Evolutionary conservation across 2,329 filamentous ascomycete genomes (phyloP), one percentile per base, ranked within the genome.

Genomic region (Ambrosiella xylebori): DNA sequence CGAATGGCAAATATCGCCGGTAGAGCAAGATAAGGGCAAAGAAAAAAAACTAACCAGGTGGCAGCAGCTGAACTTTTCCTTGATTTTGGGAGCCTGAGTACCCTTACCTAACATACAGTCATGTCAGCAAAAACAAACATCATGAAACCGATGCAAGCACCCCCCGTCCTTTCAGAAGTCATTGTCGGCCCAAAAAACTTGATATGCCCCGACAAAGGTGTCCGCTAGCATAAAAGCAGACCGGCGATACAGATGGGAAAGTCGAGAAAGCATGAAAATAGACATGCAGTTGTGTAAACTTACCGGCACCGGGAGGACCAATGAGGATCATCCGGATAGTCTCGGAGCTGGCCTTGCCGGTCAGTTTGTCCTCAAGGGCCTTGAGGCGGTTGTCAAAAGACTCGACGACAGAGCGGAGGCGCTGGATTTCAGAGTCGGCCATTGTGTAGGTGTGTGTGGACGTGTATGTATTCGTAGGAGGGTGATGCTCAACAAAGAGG

Each of bases 31-130:
- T 36, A 13, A 9, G 39, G 5, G n/a, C 9, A 50, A 39, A 51
- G 19, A 15, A 13, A 27, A 17, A 11, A 57, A 50, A 57, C 44
- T n/a, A 41, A 96, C 90, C 75, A 98, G 75, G 74, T 98, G 93
- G 76, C 93, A 98, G 76, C 89, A 89, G 71, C 84, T 88, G 76
- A 90, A 98, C 76, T 88, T 94, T 69, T 97, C 91, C 81, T 96
- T 96, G 75, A 98, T 93, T 73, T 86, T 91, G 64, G 93, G 93
- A 61, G 93, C 93, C 74, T 98, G 93, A 47, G 93, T 98, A 73
- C 93, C 93, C 82, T 98, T 98, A 76, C 93, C 93, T 97, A 57
- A 17, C 47, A 51, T 12, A 47, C n/a, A 60, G 57, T 39, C 61
- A 54, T 41, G 54, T 57, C 27, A 55, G 53, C 27, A 35, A 1